phyloP scores from a whole-genome alignment of 345 rosid species.

The Eucalyptus cladocalyx region DNA sequence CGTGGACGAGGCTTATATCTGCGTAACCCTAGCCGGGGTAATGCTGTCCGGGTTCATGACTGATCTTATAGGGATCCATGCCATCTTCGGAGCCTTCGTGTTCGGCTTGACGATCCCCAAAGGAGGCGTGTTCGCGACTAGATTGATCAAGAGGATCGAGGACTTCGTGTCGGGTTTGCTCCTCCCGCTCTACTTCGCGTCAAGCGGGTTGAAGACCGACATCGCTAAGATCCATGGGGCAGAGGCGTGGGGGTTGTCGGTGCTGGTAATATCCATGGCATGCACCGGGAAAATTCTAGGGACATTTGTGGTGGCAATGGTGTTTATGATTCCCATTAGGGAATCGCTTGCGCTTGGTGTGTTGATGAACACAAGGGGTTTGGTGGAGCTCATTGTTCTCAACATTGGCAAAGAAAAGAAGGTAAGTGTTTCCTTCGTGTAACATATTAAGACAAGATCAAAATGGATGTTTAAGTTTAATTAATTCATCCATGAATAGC shows the following conservation, averaged over 20 bases:
- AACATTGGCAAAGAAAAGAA: conserved; percentile 85
- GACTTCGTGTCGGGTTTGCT: conserved; percentile 76
- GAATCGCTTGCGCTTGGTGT: conserved; percentile 67
- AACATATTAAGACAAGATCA: background rate
- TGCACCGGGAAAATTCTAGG: conserved; percentile 74
- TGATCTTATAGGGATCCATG: conserved; percentile 68
- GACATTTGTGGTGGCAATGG: conserved; percentile 57
- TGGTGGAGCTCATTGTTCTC: conserved; percentile 92
- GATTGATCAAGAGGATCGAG: conserved; percentile 68
- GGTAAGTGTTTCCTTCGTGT: conserved; percentile 11
- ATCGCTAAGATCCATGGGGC: conserved; percentile 50
- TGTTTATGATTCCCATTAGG: conserved; percentile 56
- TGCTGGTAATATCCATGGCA: conserved; percentile 54
- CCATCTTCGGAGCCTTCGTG: conserved; percentile 77
- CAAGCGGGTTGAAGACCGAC: conserved; percentile 76
- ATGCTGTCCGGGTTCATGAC: conserved; percentile 71
- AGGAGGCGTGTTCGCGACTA: conserved; percentile 67
- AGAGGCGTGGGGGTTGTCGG: conserved; percentile 58
- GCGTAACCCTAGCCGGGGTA: conserved; percentile 63
- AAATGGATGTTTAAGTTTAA: background rate
- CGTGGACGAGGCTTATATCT: conserved; percentile 60
- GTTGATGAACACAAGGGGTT: conserved; percentile 85
- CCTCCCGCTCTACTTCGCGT: conserved; percentile 77
- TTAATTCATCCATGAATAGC: background rate
- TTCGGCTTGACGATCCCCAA: conserved; percentile 77